A percentile compares a stretch with the other conserved stretches of the same genome.
phyloP scores from a whole-genome alignment of 768 basidiomycete genomes.

The Rhizopogon sp. region DNA sequence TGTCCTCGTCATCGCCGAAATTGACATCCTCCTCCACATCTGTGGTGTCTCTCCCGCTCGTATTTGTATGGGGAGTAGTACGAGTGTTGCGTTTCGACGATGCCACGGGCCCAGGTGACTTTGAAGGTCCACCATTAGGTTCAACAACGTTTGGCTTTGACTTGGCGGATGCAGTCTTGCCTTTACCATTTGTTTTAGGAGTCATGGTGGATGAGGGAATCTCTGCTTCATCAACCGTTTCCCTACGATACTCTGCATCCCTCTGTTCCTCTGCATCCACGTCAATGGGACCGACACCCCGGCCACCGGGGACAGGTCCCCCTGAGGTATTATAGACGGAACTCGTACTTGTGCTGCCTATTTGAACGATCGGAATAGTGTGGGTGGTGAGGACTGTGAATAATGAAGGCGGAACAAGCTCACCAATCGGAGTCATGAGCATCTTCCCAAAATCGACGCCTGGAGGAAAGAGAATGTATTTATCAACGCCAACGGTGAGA shows the following conservation, averaged over 20 bases:
- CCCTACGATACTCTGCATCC: conserved; percentile 9
- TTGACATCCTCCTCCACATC: conserved; percentile 24
- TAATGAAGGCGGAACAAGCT: background rate
- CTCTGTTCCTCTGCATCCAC: conserved; percentile 17
- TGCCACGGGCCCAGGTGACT: conserved; percentile 1
- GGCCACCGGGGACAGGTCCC: conserved; percentile 25
- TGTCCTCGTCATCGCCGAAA: conserved; percentile 8
- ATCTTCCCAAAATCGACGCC: conserved; percentile 58
- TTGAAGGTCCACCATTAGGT: conserved; percentile 6
- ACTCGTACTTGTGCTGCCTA: background rate
- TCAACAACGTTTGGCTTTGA: background rate
- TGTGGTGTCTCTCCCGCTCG: conserved; percentile 13
- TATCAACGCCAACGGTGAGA: conserved; percentile 56
- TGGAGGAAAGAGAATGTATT: conserved; percentile 65
- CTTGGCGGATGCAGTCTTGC: background rate
- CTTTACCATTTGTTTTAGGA: background rate
- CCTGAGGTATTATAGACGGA: conserved; percentile 6
- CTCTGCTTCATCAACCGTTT: no score
- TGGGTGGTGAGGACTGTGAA: background rate
- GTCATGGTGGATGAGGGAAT: background rate
- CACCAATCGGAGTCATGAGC: conserved; percentile 19
- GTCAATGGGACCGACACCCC: conserved; percentile 20
- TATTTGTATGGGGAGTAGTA: conserved; percentile 9
- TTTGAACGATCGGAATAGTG: background rate
- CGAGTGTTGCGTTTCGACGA: conserved; percentile 5